Evolutionary conservation across 345 rosid species (phyloP).

Genomic region (Euclidium syriacum): DNA sequence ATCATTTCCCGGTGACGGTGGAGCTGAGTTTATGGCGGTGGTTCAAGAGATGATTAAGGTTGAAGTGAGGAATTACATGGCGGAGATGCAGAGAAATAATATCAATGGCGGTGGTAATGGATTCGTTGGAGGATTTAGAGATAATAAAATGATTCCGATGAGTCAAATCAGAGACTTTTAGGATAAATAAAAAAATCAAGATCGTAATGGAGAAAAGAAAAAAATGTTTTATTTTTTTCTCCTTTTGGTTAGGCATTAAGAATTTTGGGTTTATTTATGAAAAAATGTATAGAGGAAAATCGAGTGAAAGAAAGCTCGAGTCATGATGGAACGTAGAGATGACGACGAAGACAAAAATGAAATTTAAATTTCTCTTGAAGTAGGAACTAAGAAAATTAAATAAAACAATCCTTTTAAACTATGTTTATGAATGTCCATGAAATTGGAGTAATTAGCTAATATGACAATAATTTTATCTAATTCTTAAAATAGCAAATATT

Average conservation of each 20-base stretch:
- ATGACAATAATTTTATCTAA: too few relatives aligned
- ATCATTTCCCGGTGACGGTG: neutral
- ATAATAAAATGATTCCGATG: constrained; percentile 32
- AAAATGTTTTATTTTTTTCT: neutral
- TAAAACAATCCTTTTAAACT: too few relatives aligned
- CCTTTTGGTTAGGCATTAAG: constrained; percentile 12
- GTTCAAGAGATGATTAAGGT: constrained; percentile 82
- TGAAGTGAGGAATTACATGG: constrained; percentile 84
- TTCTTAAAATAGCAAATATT: too few relatives aligned
- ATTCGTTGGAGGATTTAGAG: constrained; percentile 47
- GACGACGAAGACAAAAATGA: too few relatives aligned
- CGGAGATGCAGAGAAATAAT: constrained; percentile 36
- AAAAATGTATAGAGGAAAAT: too few relatives aligned
- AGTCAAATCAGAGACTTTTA: constrained; percentile 35
- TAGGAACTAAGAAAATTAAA: too few relatives aligned
- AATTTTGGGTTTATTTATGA: too few relatives aligned
- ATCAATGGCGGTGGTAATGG: constrained; percentile 18
- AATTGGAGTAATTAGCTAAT: too few relatives aligned
- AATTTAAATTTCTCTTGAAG: too few relatives aligned
- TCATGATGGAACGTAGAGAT: too few relatives aligned
- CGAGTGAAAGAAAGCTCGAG: too few relatives aligned
- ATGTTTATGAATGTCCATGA: too few relatives aligned
- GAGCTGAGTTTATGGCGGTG: constrained; percentile 66
- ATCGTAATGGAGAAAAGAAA: neutral
- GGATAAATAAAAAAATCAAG: neutral